Evolutionary conservation across 2,329 filamentous ascomycete species (phyloP), one percentile per base, ranked within the genome.

Genomic region (Myriosclerotinia curreyana): DNA sequence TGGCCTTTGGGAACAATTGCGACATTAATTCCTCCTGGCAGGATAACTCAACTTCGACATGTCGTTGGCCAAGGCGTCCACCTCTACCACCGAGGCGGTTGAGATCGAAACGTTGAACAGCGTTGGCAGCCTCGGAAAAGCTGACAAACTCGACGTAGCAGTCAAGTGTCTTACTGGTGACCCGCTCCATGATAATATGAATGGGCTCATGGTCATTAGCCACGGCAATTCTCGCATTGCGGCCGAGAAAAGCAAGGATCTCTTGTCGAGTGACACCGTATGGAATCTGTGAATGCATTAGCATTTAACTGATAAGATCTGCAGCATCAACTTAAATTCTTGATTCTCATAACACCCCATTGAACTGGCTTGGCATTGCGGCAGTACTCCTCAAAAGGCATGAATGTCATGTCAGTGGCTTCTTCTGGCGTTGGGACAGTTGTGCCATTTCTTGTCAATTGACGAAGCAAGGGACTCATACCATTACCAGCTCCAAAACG

Each of bases 101-200:
- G 15, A 73, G 70, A 34, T 80, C 76, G 64, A 82, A 79, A 42
- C 79, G 78, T 36, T 81, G 78, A 0, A 86, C 81, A 2, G 81
- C 80, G 56, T 77, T 78, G 63, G 82, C 75, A 5, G 86, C 85
- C 64, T 85, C 83, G 7, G 80, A 74, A 5, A 82, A 75, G 34
- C 75, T 80, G 28, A 79, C 71, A 65, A 87, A 86, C 73, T 87
- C 85, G 50, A 86, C 80, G 66, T 82, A 87, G 5, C 81, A 82
- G 66, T 87, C 84, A 73, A 84, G 81, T 0, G 85, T 87, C 79
- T 86, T 87, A 71, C 81, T 81, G 3, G 83, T 83, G 28, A 81
- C 78, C n/a, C 83, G 80, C 62, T 87, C 85, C 84, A 87, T 86
- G 69, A 86, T 84, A 67, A 87, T 86, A 65, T 87, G 85, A 9